Base-by-base conservation (phyloP, 768 basidiomycete genomes). In the Boletus vinaceobasis region DNA sequence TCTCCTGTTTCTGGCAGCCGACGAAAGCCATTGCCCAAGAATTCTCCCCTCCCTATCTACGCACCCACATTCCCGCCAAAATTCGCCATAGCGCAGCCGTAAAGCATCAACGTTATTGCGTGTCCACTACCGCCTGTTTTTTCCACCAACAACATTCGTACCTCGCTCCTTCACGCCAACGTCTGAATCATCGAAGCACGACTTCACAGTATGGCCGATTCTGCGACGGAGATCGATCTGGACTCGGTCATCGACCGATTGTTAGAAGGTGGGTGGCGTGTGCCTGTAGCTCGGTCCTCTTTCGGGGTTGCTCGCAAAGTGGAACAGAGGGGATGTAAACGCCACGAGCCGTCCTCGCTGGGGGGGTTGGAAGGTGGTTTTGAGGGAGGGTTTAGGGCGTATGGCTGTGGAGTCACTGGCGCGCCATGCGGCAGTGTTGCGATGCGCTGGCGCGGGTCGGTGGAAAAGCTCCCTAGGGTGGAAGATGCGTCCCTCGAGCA, bases 231-330 rank as follows among this genome's bases (percentile, higher is more conserved):
- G 73, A 96, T 99, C 76, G 96, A 99, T 83, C 84, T 98, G 59
- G 96, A 99, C 81, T 95, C 93, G 74, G 93, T 99, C 79, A 98
- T 99, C 69, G 96, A 98, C 86, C 84, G 94, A 58, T 81, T 98
- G 60, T 80, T 98, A 60, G 96, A 98, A 87, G 96, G 96, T 96
- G 79, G 75, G 88, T 71, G 69, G 71, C 67, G 61, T 62, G 57
- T 54, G 60, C 59, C 47, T 69, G 48, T 69, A 13, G 42, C 58
- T 69, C 63, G 45, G 43, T 53, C 52, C 48, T 65, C 63, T 57
- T 47, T 62, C 44, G 50, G 57, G 56, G 27, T 40, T 50, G 53
- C 36, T 35, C 32, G 31, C 46, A 13, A 31, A 52, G n/a, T 50
- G 44, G 56, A 36, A 35, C 23, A 7, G 47, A 10, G 35, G 53